Conservation (phyloP, 106 monocot genomes). For the Dendrobium nobile region DNA sequence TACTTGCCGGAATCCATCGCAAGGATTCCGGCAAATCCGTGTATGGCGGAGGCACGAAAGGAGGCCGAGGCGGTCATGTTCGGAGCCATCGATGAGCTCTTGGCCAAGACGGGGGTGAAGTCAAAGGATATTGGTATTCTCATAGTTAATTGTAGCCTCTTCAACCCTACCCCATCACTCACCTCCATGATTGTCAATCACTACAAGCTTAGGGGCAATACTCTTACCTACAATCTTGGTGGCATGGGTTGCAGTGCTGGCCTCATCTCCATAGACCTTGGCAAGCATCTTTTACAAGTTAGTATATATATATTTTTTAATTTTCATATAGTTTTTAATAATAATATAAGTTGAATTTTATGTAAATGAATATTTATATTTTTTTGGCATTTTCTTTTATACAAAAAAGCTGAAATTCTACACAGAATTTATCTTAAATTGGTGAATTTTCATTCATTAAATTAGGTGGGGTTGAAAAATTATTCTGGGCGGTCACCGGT, state of each 20-base stretch:
- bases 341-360: too few relatives aligned
- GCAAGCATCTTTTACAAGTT: conserved; percentile 17
- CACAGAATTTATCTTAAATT: too few relatives aligned
- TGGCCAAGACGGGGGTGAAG: conserved; percentile 16
- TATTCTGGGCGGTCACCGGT: too few relatives aligned
- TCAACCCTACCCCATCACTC: conserved; percentile 21
- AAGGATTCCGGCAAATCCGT: conserved; percentile 17
- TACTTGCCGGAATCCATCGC: conserved; percentile 15
- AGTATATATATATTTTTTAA: too few relatives aligned
- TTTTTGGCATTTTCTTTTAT: too few relatives aligned
- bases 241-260: conserved; percentile 46
- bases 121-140: conserved; percentile 22
- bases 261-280: conserved; percentile 24
- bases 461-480: background rate
- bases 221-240: conserved; percentile 19
- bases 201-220: conserved; percentile 18
- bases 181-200: conserved; percentile 22
- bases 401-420: too few relatives aligned
- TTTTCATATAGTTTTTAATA: too few relatives aligned
- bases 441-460: background rate
- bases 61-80: conserved; percentile 20
- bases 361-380: too few relatives aligned
- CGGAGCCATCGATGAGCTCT: conserved; percentile 16
- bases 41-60: conserved; percentile 23
- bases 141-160: conserved; percentile 19